Evolutionary conservation across 2,329 filamentous ascomycete genomes (phyloP).

Genomic region (Clarireedia paspali): DNA sequence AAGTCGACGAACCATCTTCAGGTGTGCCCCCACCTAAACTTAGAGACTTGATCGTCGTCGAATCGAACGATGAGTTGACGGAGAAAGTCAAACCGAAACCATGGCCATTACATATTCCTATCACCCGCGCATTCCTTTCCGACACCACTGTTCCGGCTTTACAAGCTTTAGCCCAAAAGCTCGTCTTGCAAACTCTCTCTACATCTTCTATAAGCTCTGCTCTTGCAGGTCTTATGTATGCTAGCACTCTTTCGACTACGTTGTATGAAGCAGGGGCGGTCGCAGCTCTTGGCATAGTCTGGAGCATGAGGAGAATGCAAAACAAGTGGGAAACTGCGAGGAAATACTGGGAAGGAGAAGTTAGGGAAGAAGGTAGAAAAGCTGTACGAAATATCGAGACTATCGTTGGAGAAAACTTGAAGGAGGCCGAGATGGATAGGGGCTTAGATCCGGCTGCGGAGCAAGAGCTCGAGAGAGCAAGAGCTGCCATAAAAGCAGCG

Average conservation of each 20-base stretch:
- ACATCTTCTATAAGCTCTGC: slow-evolving; percentile 57
- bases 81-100: slow-evolving; percentile 15
- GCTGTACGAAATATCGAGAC: slow-evolving; percentile 49
- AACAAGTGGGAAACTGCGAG: slow-evolving; percentile 54
- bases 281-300: slow-evolving; percentile 51
- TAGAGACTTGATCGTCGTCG: slow-evolving; percentile 16
- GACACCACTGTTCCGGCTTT: slow-evolving; percentile 61
- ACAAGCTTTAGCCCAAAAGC: slow-evolving; percentile 63
- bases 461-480: slow-evolving; percentile 3
- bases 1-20: not conserved
- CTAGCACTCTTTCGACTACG: slow-evolving; percentile 44
- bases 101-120: slow-evolving; percentile 71
- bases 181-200: slow-evolving; percentile 64
- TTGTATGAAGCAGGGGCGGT: slow-evolving; percentile 56
- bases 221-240: slow-evolving; percentile 48
- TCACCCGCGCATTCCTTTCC: slow-evolving; percentile 59
- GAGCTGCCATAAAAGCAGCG: slow-evolving; percentile 1
- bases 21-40: slow-evolving; percentile 14
- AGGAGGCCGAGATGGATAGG: slow-evolving; percentile 4
- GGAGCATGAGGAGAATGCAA: slow-evolving; percentile 52
- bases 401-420: slow-evolving; percentile 33
- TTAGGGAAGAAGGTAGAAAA: slow-evolving; percentile 59
- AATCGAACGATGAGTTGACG: slow-evolving; percentile 17
- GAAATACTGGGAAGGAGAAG: slow-evolving; percentile 56
- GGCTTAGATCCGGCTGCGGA: not conserved